Evolutionary conservation across 371 early-diverging fungal genomes (phyloP), one percentile per base, ranked within the genome.

Genomic region (Cokeromyces recurvatus): DNA sequence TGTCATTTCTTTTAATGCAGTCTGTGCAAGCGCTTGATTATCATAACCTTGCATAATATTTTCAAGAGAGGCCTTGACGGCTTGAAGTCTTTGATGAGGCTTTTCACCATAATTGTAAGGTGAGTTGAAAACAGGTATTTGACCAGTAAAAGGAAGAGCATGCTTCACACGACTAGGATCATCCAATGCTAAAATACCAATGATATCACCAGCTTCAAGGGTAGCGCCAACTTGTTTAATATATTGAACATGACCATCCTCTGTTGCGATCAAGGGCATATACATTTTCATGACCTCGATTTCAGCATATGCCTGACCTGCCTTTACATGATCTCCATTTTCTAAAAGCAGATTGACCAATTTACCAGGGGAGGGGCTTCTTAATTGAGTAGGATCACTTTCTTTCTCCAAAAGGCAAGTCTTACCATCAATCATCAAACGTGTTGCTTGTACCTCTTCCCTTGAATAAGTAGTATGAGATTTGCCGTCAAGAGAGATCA

Each of bases 211-310:
- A 16, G 91, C 85, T 17, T 84, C 78, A 22, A 98, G 68, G 7
- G 90, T 75, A 34, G 89, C 81, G 31, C 95, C 95, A n/a, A 92
- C 87, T 60, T 92, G 95, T 64, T 92, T 89, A 62, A 86, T 82
- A 65, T 91, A 88, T 64, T 86, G 87, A 16, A 97, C 89, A 29
- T 88, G 73, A 48, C 97, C 97, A 64, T 87, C 87, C 62, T 96
- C 96, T 34, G 85, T 63, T 19, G 94, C 92, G 21, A 91, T 66
- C 58, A 98, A 74, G 44, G 95, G 96, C 95, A 97, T 96, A 68
- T 92, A 92, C 97, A 98, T 98, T 77, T 99, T 99, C 99, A 99
- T 99, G 55, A 97, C 98, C 84, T 99, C 99, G 62, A 99, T 96
- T 68, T 98, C 98, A 37, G 97, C 95, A 71, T 88, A 95, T 2